These are phyloP conservation scores for Hibiscus syriacus DNA, from an alignment of 345 rosid species.

Conservation along the genomic window DNA sequence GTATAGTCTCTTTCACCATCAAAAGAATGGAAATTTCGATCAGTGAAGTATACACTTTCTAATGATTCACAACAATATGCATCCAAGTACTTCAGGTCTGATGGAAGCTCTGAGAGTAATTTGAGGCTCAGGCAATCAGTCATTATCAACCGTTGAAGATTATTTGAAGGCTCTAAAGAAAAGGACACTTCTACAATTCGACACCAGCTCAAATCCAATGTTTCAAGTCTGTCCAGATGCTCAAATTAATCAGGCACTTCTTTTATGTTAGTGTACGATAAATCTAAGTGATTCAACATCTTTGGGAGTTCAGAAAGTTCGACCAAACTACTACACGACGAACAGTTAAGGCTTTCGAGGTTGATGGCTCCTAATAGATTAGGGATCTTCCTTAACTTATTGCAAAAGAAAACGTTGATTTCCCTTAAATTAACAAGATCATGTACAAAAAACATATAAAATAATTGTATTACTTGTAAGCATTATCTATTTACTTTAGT, in stretches of 20 bases:
- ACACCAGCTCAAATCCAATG: too few relatives aligned
- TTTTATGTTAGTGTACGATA: too few relatives aligned
- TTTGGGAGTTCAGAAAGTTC: too few relatives aligned
- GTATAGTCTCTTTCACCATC: neutral
- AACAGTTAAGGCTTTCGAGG: neutral
- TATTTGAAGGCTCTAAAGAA: too few relatives aligned
- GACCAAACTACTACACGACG: too few relatives aligned
- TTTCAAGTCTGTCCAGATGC: too few relatives aligned
- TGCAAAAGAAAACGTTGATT: neutral
- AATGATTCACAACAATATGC: neutral
- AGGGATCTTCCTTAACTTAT: neutral
- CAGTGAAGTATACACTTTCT: neutral
- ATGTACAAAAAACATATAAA: neutral
- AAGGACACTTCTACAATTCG: too few relatives aligned
- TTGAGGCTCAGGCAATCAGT: neutral
- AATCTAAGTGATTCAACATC: too few relatives aligned
- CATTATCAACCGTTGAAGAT: too few relatives aligned
- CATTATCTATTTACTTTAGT: too few relatives aligned
- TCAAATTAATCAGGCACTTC: too few relatives aligned
- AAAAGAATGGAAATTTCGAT: neutral
- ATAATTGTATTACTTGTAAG: too few relatives aligned
- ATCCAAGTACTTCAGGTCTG: neutral
- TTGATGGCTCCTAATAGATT: neutral
- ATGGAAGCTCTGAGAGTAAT: neutral
- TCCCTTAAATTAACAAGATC: conserved; percentile 19